Percentiles rank a stretch among this genome's conserved stretches.
phyloP scores from a whole-genome alignment of 2,329 filamentous ascomycete genomes.

The Ambrosiella beaveri region DNA sequence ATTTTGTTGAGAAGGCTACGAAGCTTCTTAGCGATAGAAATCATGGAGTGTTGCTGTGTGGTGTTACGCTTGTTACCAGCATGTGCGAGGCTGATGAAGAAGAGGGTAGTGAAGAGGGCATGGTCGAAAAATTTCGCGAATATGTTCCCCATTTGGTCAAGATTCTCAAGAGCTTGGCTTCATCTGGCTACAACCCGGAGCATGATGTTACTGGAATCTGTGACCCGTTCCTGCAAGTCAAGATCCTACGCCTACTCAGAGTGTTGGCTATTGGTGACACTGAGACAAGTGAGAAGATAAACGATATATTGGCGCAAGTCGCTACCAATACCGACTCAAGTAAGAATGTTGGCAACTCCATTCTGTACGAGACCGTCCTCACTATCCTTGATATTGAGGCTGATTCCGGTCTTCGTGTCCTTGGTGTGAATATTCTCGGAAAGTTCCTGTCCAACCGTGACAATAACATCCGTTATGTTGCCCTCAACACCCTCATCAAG shows the following conservation, averaged over 20 bases:
- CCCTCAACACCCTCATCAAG: conserved; percentile 91
- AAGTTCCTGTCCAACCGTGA: conserved; percentile 98
- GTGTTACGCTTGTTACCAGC: conserved; percentile 75
- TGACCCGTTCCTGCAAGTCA: conserved; percentile 94
- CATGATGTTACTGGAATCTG: conserved; percentile 97
- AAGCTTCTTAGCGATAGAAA: conserved; percentile 80
- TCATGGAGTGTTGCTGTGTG: conserved; percentile 86
- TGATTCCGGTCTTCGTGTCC: conserved; percentile 79
- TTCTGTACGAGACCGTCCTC: conserved; percentile 89
- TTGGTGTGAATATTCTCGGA: conserved; percentile 94
- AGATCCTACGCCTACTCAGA: conserved; percentile 72
- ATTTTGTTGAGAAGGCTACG: conserved; percentile 89
- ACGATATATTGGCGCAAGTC: conserved; percentile 93
- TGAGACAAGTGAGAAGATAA: conserved; percentile 88
- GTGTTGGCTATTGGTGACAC: conserved; percentile 75
- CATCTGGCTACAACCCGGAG: conserved; percentile 90
- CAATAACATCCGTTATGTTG: conserved; percentile 98
- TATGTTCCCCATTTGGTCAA: conserved; percentile 74
- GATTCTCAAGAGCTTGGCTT: conserved; percentile 79
- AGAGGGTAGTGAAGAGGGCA: conserved; percentile 74
- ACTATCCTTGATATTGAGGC: conserved; percentile 98
- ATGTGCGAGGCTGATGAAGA: conserved; percentile 90
- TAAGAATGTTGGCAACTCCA: conserved; percentile 97
- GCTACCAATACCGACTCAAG: conserved; percentile 95
- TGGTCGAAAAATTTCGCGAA: conserved; percentile 79